These are phyloP conservation scores for Blastobotrys robertii DNA, from an alignment of 805 yeast genomes.

Conservation along the genomic window DNA sequence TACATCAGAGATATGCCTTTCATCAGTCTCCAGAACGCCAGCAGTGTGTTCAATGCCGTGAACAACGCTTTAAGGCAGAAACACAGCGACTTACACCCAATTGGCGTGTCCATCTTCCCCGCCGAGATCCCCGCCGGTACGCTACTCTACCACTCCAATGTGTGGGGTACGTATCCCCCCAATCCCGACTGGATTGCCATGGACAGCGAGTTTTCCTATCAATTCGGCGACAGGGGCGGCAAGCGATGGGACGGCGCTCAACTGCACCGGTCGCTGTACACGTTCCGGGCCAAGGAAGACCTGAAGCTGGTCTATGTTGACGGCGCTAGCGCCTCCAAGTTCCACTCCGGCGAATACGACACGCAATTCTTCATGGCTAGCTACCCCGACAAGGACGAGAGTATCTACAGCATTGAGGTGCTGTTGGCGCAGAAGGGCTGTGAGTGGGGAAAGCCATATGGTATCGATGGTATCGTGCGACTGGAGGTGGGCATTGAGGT, in stretches of 20 bases:
- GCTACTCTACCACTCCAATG: slow-evolving; percentile 44
- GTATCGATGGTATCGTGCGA: slow-evolving; percentile 49
- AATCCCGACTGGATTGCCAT: slow-evolving; percentile 55
- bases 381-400: slow-evolving; percentile 25
- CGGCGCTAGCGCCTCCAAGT: slow-evolving; percentile 62
- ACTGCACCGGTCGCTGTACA: slow-evolving; percentile 12
- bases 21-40: slow-evolving; percentile 4
- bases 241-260: background rate
- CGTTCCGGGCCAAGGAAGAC: slow-evolving; percentile 40
- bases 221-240: slow-evolving; percentile 3
- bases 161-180: slow-evolving; percentile 33
- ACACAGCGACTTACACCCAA: slow-evolving; percentile 43
- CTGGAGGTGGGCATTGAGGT: slow-evolving; percentile 54
- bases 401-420: slow-evolving; percentile 31
- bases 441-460: slow-evolving; percentile 42
- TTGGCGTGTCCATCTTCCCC: slow-evolving; percentile 43
- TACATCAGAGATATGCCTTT: background rate
- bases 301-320: slow-evolving; percentile 45
- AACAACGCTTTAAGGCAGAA: slow-evolving; percentile 44
- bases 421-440: slow-evolving; percentile 43
- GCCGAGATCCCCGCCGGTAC: slow-evolving; percentile 54
- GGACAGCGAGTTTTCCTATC: slow-evolving; percentile 51
- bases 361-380: slow-evolving; percentile 34
- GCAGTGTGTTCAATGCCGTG: slow-evolving; percentile 38
- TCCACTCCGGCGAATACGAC: slow-evolving; percentile 51